These are phyloP conservation scores for Leccinum subrobustum DNA, from an alignment of 1,284 basidiomycete genomes.

Conservation along the genomic window DNA sequence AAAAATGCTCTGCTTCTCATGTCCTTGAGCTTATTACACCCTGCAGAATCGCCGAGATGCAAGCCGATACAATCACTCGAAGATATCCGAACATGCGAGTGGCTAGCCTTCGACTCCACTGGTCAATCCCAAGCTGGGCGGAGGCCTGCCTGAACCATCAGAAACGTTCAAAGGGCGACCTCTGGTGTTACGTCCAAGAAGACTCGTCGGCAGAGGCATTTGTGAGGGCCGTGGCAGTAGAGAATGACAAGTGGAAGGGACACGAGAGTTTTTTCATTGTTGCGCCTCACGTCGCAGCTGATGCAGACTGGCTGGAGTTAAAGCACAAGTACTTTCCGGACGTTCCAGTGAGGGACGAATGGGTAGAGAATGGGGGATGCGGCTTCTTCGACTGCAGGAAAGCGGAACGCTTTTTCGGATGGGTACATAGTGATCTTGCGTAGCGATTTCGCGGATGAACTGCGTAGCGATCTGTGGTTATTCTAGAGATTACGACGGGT, in stretches of 20 bases:
- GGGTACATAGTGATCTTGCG: slow-evolving; percentile 49
- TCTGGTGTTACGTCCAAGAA: slow-evolving; percentile 75
- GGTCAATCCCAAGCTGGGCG: slow-evolving; percentile 48
- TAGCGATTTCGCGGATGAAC: neutral
- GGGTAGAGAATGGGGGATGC: slow-evolving; percentile 42
- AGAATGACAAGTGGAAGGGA: slow-evolving; percentile 38
- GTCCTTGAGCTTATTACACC: neutral
- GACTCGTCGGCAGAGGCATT: slow-evolving; percentile 65
- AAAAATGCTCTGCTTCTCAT: neutral
- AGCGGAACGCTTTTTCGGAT: slow-evolving; percentile 64
- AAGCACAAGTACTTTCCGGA: slow-evolving; percentile 51
- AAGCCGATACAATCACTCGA: slow-evolving; percentile 63
- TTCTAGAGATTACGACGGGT: slow-evolving; percentile 3
- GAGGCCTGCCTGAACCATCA: slow-evolving; percentile 36
- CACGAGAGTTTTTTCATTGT: slow-evolving; percentile 71
- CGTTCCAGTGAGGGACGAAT: slow-evolving; percentile 51
- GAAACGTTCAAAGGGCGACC: slow-evolving; percentile 46
- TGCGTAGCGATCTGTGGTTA: neutral
- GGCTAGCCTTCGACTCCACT: slow-evolving; percentile 66
- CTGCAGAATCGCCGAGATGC: slow-evolving; percentile 60
- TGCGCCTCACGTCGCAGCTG: slow-evolving; percentile 50
- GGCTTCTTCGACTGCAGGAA: slow-evolving; percentile 69
- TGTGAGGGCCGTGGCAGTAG: slow-evolving; percentile 52
- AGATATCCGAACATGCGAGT: slow-evolving; percentile 60
- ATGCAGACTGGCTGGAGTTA: slow-evolving; percentile 43